Evolutionary conservation across 192 early-diverging fungal species (phyloP).

Genomic region (Gigaspora rosea): DNA sequence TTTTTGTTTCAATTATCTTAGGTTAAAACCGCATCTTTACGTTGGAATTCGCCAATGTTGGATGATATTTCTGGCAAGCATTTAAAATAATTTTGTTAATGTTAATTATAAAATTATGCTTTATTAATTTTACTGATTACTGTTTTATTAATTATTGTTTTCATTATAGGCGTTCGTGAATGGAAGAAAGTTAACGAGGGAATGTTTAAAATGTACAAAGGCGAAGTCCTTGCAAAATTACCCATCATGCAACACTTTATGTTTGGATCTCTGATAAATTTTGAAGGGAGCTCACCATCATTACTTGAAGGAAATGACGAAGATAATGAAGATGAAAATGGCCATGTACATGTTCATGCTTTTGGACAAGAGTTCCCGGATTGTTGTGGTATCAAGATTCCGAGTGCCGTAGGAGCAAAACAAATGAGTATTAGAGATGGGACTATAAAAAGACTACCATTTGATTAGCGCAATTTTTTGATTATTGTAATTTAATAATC

Average conservation of each 20-base stretch:
- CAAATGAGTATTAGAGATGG: constrained; percentile 35
- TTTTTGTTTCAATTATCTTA: constrained; percentile 10
- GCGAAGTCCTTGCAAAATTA: constrained; percentile 89
- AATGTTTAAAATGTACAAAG: constrained; percentile 95
- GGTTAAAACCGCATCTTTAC: constrained; percentile 69
- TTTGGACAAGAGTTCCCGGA: constrained; percentile 78
- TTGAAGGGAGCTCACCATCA: constrained; percentile 51
- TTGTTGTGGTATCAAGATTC: constrained; percentile 80
- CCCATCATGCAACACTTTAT: constrained; percentile 99
- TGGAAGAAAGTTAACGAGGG: constrained; percentile 94
- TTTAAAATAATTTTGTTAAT: not conserved
- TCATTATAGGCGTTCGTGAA: constrained; percentile 56
- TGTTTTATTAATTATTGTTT: not conserved
- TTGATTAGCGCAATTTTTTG: constrained; percentile 35
- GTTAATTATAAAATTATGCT: not conserved
- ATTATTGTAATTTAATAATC: too few relatives aligned
- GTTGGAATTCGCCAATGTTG: constrained; percentile 94
- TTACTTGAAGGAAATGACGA: constrained; percentile 33
- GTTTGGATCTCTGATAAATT: constrained; percentile 85
- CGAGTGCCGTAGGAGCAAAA: constrained; percentile 77
- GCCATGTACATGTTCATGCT: constrained; percentile 65
- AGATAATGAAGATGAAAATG: constrained; percentile 54
- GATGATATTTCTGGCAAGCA: constrained; percentile 83
- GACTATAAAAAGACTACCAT: constrained; percentile 37
- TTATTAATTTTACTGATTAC: not conserved